phyloP scores from a whole-genome alignment of 768 basidiomycete genomes.

The Rhodosporidiobolus sp. region DNA sequence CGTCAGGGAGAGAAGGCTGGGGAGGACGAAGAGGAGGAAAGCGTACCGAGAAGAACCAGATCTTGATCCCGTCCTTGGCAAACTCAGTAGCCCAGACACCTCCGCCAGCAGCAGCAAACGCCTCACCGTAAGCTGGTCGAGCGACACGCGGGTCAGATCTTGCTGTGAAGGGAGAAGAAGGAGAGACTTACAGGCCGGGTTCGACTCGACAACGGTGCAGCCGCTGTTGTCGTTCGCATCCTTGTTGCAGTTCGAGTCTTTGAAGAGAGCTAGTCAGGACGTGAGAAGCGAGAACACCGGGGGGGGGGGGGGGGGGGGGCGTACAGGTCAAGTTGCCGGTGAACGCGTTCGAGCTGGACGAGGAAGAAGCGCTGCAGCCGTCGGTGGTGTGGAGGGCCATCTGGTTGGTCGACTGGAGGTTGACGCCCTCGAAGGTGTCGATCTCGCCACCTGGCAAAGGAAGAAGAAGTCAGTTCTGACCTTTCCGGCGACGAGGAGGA shows the following conservation, averaged over 20 bases:
- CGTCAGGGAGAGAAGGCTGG: not conserved
- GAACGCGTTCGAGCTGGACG: constrained; percentile 39
- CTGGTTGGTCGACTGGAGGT: constrained; percentile 63
- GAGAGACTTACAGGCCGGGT: too few relatives aligned
- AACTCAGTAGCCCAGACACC: constrained; percentile 55
- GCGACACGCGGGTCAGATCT: too few relatives aligned
- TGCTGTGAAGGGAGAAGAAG: too few relatives aligned
- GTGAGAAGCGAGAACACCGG: constrained; percentile 16
- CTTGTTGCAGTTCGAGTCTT: constrained; percentile 17
- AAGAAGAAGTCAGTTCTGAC: not conserved
- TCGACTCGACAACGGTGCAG: constrained; percentile 20
- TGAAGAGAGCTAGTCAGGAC: not conserved
- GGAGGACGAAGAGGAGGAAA: constrained; percentile 7
- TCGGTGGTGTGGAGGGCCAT: constrained; percentile 69
- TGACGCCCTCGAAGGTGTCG: constrained; percentile 79
- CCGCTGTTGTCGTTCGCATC: constrained; percentile 24
- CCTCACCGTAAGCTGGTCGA: constrained; percentile 53
- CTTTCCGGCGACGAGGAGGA: not conserved
- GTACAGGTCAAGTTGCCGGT: constrained; percentile 2
- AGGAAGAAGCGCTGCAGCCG: constrained; percentile 41
- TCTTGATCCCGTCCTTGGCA: constrained; percentile 51
- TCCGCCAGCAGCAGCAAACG: constrained; percentile 53
- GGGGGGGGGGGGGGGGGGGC: not conserved
- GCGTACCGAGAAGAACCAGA: constrained; percentile 60
- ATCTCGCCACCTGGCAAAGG: constrained; percentile 54